Evolutionary conservation across 2,329 filamentous ascomycete genomes (phyloP).

Genomic region (Chalaropsis ovoidea): DNA sequence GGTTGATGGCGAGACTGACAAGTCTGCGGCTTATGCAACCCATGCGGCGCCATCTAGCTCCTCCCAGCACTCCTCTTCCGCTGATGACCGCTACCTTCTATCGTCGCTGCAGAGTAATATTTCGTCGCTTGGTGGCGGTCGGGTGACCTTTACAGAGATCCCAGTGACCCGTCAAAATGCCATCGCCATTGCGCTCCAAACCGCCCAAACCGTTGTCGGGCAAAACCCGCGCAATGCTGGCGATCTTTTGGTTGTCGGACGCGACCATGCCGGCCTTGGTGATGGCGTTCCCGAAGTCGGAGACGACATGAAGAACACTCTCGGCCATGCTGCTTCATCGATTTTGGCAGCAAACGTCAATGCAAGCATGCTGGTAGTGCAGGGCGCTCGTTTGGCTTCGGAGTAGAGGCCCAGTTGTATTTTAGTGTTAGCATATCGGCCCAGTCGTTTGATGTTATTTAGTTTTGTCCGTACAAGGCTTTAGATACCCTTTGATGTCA

Average conservation of each 20-base stretch:
- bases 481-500: conserved; percentile 11
- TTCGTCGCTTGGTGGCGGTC: conserved; percentile 4
- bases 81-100: conserved; percentile 20
- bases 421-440: background rate
- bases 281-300: conserved; percentile 18
- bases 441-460: background rate
- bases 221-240: conserved; percentile 24
- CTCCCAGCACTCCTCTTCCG: conserved; percentile 18
- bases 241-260: conserved; percentile 21
- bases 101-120: conserved; percentile 22
- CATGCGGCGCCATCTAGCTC: conserved; percentile 4
- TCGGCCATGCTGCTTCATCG: conserved; percentile 17
- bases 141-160: conserved; percentile 19
- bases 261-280: conserved; percentile 16
- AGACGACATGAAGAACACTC: conserved; percentile 22
- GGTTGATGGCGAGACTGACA: background rate
- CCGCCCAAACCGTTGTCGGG: conserved; percentile 5
- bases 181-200: conserved; percentile 8
- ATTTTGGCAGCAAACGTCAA: conserved; percentile 15
- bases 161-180: conserved; percentile 19
- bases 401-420: background rate
- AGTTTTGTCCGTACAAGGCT: background rate
- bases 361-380: conserved; percentile 21
- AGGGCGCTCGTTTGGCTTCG: conserved; percentile 9
- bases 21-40: background rate